Evolutionary conservation across 371 early-diverging fungal genomes (phyloP).

Genomic region (Mucor irregularis): DNA sequence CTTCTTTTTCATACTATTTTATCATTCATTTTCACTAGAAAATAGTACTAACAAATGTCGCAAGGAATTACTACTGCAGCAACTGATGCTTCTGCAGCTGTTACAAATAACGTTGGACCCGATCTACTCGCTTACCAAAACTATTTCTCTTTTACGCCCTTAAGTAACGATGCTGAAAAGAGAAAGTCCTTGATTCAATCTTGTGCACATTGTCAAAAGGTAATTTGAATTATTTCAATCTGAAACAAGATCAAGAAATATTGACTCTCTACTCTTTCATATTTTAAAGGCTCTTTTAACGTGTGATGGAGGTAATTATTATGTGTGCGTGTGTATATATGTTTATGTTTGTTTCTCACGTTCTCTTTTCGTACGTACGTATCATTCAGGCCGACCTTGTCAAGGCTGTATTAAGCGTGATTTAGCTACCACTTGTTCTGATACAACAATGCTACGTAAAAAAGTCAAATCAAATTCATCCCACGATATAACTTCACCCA

Average conservation of each 20-base stretch:
- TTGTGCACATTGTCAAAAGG: conserved; percentile 61
- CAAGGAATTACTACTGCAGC: conserved; percentile 12
- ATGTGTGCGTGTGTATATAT: neutral
- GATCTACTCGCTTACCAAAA: conserved; percentile 11
- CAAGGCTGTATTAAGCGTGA: conserved; percentile 81
- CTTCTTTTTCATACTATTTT: too few species aligned
- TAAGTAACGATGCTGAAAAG: conserved; percentile 21
- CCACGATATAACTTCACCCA: too few species aligned
- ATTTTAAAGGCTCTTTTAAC: too few species aligned
- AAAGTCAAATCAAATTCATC: conserved; percentile 66
- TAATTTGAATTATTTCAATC: too few species aligned
- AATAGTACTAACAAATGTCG: conserved; percentile 15
- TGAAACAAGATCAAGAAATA: neutral
- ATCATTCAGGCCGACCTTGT: conserved; percentile 75
- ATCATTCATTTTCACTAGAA: too few species aligned
- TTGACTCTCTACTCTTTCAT: too few species aligned
- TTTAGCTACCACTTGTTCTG: conserved; percentile 70
- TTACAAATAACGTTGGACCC: neutral
- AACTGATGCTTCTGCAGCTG: neutral
- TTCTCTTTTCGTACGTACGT: conserved; percentile 6
- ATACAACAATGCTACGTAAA: conserved; percentile 78
- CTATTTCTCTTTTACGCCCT: conserved; percentile 8
- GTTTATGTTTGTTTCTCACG: conserved; percentile 7
- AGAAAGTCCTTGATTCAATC: conserved; percentile 28
- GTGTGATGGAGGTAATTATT: conserved; percentile 63